Evolutionary conservation across 2,329 filamentous ascomycete genomes (phyloP).

Genomic region (Phoma herbarum): DNA sequence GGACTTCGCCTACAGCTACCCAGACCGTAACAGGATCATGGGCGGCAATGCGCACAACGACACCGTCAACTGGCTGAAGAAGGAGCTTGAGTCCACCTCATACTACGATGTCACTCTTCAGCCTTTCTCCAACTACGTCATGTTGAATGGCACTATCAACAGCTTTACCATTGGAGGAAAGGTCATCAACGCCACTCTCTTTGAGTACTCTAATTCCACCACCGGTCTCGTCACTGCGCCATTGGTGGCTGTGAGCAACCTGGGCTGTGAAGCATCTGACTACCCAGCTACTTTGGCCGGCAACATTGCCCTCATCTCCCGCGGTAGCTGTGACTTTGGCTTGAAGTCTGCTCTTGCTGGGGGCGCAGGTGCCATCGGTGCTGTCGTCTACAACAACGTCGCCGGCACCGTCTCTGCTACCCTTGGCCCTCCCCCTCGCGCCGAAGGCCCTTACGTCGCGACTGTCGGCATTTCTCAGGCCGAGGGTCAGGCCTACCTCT

Average conservation of each 20-base stretch:
- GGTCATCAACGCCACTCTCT: slow-evolving; percentile 25
- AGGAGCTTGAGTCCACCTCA: slow-evolving; percentile 40
- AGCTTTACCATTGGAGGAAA: slow-evolving; percentile 32
- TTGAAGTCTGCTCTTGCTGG: slow-evolving; percentile 74
- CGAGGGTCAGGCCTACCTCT: slow-evolving; percentile 66
- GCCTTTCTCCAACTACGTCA: slow-evolving; percentile 34
- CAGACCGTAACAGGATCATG: slow-evolving; percentile 50
- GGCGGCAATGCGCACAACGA: slow-evolving; percentile 51
- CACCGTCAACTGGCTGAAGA: slow-evolving; percentile 51
- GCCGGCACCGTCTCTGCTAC: slow-evolving; percentile 68
- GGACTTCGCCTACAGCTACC: slow-evolving; percentile 50
- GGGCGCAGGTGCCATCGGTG: slow-evolving; percentile 73
- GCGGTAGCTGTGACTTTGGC: slow-evolving; percentile 76
- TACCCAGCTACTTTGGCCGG: slow-evolving; percentile 68
- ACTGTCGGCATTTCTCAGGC: slow-evolving; percentile 72
- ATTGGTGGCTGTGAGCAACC: slow-evolving; percentile 40
- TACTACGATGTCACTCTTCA: slow-evolving; percentile 52
- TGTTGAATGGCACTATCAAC: slow-evolving; percentile 34
- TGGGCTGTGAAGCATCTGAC: slow-evolving; percentile 59
- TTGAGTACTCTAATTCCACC: slow-evolving; percentile 38
- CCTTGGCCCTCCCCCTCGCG: slow-evolving; percentile 68
- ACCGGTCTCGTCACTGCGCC: slow-evolving; percentile 36
- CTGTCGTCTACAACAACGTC: slow-evolving; percentile 78
- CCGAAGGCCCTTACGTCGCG: slow-evolving; percentile 65
- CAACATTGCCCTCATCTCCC: slow-evolving; percentile 74